A percentile compares a stretch with the other conserved stretches of the same genome.
These are phyloP conservation scores for Anethum foeniculum DNA, from an alignment of 140 eudicot species.

Conservation along the genomic window DNA sequence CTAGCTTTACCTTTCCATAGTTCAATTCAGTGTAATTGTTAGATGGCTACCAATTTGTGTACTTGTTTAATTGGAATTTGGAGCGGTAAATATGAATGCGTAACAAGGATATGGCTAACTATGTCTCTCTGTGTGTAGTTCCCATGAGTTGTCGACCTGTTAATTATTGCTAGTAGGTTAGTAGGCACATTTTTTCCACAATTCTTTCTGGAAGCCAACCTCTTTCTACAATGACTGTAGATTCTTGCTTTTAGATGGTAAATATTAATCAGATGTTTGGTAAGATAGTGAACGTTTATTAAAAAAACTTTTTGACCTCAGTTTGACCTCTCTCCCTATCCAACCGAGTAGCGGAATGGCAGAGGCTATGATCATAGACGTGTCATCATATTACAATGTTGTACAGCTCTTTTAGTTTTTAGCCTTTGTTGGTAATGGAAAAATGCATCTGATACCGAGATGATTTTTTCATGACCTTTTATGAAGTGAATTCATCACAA, in stretches of 20 bases:
- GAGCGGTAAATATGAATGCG: neutral
- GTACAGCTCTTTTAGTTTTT: neutral
- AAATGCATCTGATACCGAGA: neutral
- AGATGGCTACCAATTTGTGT: neutral
- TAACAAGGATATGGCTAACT: neutral
- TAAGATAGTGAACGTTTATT: neutral
- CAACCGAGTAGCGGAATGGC: neutral
- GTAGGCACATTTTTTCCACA: neutral
- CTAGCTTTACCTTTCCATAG: neutral
- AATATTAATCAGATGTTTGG: neutral
- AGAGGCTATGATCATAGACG: neutral
- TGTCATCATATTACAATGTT: neutral
- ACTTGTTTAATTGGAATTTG: neutral
- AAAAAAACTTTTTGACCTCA: neutral
- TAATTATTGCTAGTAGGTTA: neutral
- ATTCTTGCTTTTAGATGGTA: neutral
- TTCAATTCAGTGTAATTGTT: neutral
- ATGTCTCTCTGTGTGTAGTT: neutral
- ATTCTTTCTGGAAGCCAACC: neutral
- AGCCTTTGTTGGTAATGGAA: neutral
- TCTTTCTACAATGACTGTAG: neutral
- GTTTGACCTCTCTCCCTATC: neutral
- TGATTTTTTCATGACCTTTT: neutral
- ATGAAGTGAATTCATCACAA: neutral
- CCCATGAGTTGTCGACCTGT: neutral